Base-by-base conservation (phyloP, 495 filamentous ascomycete species). In the Endocarpon pusillum region DNA sequence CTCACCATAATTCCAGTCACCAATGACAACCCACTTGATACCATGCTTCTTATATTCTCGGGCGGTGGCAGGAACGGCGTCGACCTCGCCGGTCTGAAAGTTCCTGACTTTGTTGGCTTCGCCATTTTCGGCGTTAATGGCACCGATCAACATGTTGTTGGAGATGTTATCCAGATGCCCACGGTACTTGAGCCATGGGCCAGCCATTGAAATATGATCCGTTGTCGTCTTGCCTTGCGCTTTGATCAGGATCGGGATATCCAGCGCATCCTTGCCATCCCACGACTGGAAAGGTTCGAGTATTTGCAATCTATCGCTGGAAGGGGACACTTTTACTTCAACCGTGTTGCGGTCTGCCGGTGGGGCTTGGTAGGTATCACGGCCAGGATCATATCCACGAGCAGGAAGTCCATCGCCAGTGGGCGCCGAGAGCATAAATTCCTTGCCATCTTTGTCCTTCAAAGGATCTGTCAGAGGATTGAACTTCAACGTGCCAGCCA, bases 1-100 rank as follows among this genome's bases (percentile, higher is more conserved):
- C 67, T 97, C 89, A 44, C 89, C 89, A 64, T 97, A 97, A 69
- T 97, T 97, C 86, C 87, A 96, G 72, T 96, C 89, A 64, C 89
- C 89, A 57, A 97, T 67, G 52, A 97, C 89, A 60, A 94, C 85
- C 89, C 89, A 97, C 61, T 78, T 71, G 55, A 94, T 71, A 36
- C 81, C 82, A 64, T 85, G 85, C 54, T 78, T 75, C 76, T 97
- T 97, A 73, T 96, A 96, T 67, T 94, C 85, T 66, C 91, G 81
- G 42, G 89, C 89, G 52, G 83, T 86, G 36, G 78, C 84, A 39
- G 89, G 89, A 39, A 97, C 91, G 39, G 85, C 77, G 48, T 75
- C 83, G 49, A 71, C 83, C 38, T 82, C 71, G 41, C 75, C 81
- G 40, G 69, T 93, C 45, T 78, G 78, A 55, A 66, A 55, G 71